Evolutionary conservation across 2,329 filamentous ascomycete species (phyloP).

Genomic region (Trichoderma sp.): DNA sequence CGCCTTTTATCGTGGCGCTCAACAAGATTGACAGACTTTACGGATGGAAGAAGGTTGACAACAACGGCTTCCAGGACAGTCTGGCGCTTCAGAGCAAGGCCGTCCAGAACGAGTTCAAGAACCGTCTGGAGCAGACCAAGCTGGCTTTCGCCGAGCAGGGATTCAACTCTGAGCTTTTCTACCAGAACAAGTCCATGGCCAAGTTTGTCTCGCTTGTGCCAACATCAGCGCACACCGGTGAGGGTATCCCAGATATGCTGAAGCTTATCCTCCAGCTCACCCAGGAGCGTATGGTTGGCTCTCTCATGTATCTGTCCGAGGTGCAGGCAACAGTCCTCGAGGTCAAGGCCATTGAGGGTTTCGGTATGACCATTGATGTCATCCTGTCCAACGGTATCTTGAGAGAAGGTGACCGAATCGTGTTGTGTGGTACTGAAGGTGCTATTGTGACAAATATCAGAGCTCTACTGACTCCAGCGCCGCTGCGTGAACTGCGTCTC

Average conservation of each 20-base stretch:
- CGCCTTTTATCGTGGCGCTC: constrained; percentile 95
- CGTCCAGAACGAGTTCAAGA: constrained; percentile 91
- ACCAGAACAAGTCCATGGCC: constrained; percentile 97
- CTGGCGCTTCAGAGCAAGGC: constrained; percentile 85
- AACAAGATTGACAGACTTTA: constrained; percentile 99
- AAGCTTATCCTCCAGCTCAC: constrained; percentile 90
- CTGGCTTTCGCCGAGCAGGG: constrained; percentile 92
- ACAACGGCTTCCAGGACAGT: constrained; percentile 97
- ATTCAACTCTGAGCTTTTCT: constrained; percentile 96
- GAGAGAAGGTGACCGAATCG: constrained; percentile 88
- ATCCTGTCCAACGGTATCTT: constrained; percentile 94
- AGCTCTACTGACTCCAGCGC: constrained; percentile 87
- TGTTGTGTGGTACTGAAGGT: constrained; percentile 94
- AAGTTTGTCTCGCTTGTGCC: constrained; percentile 93
- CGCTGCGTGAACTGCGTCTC: constrained; percentile 88
- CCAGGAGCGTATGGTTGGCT: constrained; percentile 95
- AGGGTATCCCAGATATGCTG: constrained; percentile 98
- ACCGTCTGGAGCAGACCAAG: constrained; percentile 87
- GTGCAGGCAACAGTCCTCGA: constrained; percentile 97
- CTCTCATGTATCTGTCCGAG: constrained; percentile 97
- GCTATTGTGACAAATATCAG: constrained; percentile 93
- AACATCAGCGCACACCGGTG: constrained; percentile 96
- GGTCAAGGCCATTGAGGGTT: constrained; percentile 98
- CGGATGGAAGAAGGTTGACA: constrained; percentile 97
- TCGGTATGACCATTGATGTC: constrained; percentile 98